Percentiles rank a stretch among this genome's conserved stretches.
Conservation (phyloP, 1,139 yeast species). For the Fermentozyma sake region DNA sequence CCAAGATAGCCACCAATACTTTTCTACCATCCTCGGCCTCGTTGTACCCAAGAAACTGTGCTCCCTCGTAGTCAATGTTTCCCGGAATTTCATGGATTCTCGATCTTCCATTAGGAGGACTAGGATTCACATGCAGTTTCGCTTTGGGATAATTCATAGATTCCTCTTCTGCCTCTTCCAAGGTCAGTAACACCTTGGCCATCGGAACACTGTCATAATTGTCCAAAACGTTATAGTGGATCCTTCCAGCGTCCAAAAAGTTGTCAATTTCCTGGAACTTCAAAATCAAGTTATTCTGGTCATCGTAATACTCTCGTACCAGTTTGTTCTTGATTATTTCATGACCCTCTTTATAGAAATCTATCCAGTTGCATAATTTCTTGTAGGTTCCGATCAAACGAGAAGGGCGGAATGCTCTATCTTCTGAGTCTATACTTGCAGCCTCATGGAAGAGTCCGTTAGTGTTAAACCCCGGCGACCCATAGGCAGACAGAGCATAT, state of each 20-base stretch:
- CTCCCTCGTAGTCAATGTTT: conserved; percentile 52
- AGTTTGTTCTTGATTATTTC: conserved; percentile 17
- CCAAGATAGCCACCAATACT: conserved; percentile 57
- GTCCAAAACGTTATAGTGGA: conserved; percentile 60
- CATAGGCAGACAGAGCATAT: neutral
- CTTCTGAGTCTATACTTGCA: conserved; percentile 14
- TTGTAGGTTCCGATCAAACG: conserved; percentile 51
- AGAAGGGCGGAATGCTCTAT: conserved; percentile 45
- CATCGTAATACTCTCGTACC: conserved; percentile 34
- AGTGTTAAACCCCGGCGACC: conserved; percentile 3
- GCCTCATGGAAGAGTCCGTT: conserved; percentile 9
- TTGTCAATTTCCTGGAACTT: conserved; percentile 59
- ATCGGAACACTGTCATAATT: conserved; percentile 42
- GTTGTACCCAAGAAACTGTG: conserved; percentile 47
- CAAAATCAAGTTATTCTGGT: conserved; percentile 58
- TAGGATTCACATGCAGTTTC: conserved; percentile 10
- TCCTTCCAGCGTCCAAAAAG: conserved; percentile 62
- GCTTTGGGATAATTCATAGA: conserved; percentile 10
- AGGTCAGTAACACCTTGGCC: conserved; percentile 12
- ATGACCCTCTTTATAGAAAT: conserved; percentile 20
- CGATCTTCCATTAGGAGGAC: too few relatives aligned
- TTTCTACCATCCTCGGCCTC: conserved; percentile 38
- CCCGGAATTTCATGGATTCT: conserved; percentile 52
- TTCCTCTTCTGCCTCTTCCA: conserved; percentile 14
- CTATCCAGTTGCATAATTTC: conserved; percentile 49